These are phyloP conservation scores for Dioszegia crocea DNA, from an alignment of 768 basidiomycete genomes.

Conservation along the genomic window DNA sequence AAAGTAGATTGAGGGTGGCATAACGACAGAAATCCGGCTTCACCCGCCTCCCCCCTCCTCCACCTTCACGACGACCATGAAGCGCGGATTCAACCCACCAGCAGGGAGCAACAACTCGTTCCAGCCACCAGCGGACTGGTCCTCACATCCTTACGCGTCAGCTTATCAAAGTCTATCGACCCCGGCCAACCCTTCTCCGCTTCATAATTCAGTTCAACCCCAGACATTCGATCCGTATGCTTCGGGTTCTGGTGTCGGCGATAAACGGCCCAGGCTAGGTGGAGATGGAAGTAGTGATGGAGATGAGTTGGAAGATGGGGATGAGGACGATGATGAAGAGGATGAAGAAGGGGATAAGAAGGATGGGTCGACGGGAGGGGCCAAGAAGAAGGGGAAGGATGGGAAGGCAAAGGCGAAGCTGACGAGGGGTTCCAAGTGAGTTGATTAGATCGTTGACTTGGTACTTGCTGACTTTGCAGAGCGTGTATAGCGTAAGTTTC, in stretches of 20 bases:
- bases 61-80: neutral
- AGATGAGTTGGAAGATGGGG: constrained; percentile 19
- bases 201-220: constrained; percentile 18
- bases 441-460: neutral
- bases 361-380: constrained; percentile 18
- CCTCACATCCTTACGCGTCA: constrained; percentile 38
- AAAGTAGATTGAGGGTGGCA: too few relatives aligned
- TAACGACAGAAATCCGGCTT: too few relatives aligned
- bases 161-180: constrained; percentile 31
- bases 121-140: constrained; percentile 1
- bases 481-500: constrained; percentile 31
- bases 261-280: neutral
- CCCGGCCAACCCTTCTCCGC: constrained; percentile 28
- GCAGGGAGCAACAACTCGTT: neutral
- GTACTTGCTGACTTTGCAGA: constrained; percentile 6
- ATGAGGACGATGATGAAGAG: constrained; percentile 36
- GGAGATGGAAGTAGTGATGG: constrained; percentile 7
- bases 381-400: constrained; percentile 26
- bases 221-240: constrained; percentile 7
- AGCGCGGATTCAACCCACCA: neutral
- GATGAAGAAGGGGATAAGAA: constrained; percentile 42
- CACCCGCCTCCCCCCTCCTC: neutral
- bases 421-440: constrained; percentile 48
- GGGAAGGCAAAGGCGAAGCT: constrained; percentile 44
- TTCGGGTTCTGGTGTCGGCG: neutral